Conservation (phyloP, 371 early-diverging fungal genomes). For the Apophysomyces sp. region DNA sequence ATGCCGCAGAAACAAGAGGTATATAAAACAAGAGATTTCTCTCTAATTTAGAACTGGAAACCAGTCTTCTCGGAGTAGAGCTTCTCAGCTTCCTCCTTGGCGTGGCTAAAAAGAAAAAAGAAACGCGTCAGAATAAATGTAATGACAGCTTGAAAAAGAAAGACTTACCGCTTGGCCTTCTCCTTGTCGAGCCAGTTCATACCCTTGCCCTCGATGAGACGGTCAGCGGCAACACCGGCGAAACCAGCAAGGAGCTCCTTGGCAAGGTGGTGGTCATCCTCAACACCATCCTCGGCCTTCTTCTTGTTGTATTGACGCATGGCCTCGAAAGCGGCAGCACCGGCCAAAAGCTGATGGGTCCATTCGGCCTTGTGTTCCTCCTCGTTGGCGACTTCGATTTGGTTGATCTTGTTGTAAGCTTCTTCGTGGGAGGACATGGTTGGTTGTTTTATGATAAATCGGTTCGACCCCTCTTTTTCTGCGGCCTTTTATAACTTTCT, state of each 20-base stretch:
- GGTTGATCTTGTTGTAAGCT: neutral
- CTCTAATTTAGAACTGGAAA: constrained; percentile 9
- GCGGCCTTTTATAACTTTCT: neutral
- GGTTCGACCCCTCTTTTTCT: neutral
- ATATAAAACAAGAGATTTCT: neutral
- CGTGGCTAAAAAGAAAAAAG: constrained; percentile 8
- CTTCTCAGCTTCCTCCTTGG: constrained; percentile 12
- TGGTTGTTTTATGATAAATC: neutral
- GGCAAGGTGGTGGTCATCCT: constrained; percentile 28
- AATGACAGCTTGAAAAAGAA: neutral
- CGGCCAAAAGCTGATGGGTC: constrained; percentile 42
- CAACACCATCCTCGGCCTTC: constrained; percentile 15
- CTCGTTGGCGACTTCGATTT: constrained; percentile 3
- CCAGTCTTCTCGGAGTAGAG: constrained; percentile 10
- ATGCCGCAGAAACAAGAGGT: neutral
- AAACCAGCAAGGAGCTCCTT: constrained; percentile 42
- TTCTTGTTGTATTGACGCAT: constrained; percentile 29
- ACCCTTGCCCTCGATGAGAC: constrained; percentile 11
- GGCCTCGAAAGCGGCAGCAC: constrained; percentile 44
- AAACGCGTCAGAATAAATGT: neutral
- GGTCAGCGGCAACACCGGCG: constrained; percentile 15
- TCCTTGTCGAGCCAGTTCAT: constrained; percentile 14
- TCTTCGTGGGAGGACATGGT: constrained; percentile 1
- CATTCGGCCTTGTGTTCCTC: constrained; percentile 33
- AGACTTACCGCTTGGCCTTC: constrained; percentile 13